Conservation (phyloP, 768 basidiomycete species). For the Suillus lakei region DNA sequence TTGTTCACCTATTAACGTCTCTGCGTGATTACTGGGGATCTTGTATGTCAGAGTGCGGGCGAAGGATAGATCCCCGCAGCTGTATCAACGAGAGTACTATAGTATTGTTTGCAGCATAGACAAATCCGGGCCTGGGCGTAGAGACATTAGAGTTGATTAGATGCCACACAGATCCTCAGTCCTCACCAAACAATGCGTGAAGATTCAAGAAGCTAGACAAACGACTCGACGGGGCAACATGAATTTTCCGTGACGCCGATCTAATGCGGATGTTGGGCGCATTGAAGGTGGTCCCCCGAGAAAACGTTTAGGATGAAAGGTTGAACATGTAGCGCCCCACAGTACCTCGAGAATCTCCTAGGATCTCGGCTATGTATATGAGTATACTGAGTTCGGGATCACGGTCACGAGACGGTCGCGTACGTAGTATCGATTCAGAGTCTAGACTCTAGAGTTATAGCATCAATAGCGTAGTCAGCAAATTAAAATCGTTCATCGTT, state of each 20-base stretch:
- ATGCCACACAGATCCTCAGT: not conserved
- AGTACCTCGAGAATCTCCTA: not conserved
- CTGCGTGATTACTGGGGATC: slow-evolving; percentile 4
- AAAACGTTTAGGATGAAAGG: not conserved
- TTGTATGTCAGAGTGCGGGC: not conserved
- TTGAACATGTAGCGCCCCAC: not conserved
- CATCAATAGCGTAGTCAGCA: too few relatives aligned
- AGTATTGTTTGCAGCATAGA: not conserved
- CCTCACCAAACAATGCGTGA: not conserved
- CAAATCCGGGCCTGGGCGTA: not conserved
- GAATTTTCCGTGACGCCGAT: not conserved
- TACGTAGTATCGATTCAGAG: not conserved
- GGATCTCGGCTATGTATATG: not conserved
- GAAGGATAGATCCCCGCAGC: not conserved
- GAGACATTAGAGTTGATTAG: not conserved
- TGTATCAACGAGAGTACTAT: not conserved
- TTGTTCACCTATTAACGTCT: slow-evolving; percentile 26
- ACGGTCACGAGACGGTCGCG: not conserved
- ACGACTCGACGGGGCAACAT: not conserved
- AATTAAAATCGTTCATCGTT: too few relatives aligned
- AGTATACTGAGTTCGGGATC: not conserved
- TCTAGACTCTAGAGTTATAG: not conserved
- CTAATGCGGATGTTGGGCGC: not conserved
- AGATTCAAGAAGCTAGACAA: not conserved
- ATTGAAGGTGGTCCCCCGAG: not conserved